phyloP scores from a whole-genome alignment of 2,329 filamentous ascomycete genomes.

The Fusarium mangiferae region DNA sequence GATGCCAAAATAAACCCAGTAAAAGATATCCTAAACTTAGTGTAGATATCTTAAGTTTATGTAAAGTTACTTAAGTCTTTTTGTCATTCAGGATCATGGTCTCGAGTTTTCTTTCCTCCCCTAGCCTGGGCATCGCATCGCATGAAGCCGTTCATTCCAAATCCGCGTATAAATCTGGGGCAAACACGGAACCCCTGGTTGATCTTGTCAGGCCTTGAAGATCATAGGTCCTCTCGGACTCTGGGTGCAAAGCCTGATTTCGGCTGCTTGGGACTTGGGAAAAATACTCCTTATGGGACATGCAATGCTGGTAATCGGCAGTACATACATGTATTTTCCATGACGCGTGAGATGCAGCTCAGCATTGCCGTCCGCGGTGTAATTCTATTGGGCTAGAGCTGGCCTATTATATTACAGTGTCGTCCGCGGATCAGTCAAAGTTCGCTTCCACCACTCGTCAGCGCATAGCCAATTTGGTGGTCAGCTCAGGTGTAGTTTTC shows the following conservation, averaged over 20 bases:
- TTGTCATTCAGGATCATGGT: no score
- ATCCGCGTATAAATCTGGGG: conserved; percentile 19
- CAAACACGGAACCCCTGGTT: conserved; percentile 22
- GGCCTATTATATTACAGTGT: conserved; percentile 4
- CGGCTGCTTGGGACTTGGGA: background rate
- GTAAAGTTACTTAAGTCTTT: no score
- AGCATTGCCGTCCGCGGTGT: background rate
- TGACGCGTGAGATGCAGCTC: background rate
- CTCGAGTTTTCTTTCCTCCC: no score
- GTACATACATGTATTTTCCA: background rate
- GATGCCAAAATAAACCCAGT: no score
- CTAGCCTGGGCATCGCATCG: no score
- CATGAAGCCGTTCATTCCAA: background rate
- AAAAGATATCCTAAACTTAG: no score
- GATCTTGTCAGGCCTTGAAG: conserved; percentile 14
- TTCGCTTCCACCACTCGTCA: background rate
- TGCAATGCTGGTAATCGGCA: background rate
- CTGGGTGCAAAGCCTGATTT: background rate
- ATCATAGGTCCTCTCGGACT: conserved; percentile 10
- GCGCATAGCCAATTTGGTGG: background rate
- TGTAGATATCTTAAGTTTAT: no score
- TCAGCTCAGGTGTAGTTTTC: conserved; percentile 5
- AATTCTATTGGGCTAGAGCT: conserved; percentile 22
- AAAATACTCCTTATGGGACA: background rate
- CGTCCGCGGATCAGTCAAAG: background rate